Percentiles rank a stretch among this genome's conserved stretches.
Conservation (phyloP, 805 yeast genomes). For the Hanseniaspora meyeri region DNA sequence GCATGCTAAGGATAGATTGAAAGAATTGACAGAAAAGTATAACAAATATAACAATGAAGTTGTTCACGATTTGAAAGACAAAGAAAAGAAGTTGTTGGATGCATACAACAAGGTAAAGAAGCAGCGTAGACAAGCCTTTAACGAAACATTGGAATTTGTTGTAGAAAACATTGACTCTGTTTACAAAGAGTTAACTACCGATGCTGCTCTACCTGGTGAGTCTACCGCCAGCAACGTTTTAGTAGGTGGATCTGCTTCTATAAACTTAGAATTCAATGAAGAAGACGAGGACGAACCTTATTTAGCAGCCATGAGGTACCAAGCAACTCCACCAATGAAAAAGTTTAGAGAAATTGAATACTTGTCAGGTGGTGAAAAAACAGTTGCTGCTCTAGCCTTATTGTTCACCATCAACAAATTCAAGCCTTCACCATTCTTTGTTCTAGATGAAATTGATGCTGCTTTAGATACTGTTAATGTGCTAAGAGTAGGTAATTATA, state of each 20-base stretch:
- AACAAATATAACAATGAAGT: constrained; percentile 55
- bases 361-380: constrained; percentile 91
- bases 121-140: constrained; percentile 50
- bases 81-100: constrained; percentile 42
- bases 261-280: constrained; percentile 47
- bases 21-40: constrained; percentile 51
- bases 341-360: constrained; percentile 85
- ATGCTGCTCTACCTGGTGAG: constrained; percentile 29
- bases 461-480: constrained; percentile 89
- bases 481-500: constrained; percentile 72
- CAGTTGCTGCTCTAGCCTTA: constrained; percentile 89
- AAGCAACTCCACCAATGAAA: constrained; percentile 94
- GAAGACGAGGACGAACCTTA: constrained; percentile 79
- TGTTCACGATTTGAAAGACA: constrained; percentile 40
- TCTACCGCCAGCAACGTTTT: constrained; percentile 31
- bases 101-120: constrained; percentile 49
- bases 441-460: constrained; percentile 95
- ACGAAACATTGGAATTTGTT: constrained; percentile 64
- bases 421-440: constrained; percentile 92
- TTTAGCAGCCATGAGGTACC: constrained; percentile 67
- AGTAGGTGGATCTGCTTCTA: constrained; percentile 85
- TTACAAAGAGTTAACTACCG: constrained; percentile 73
- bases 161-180: constrained; percentile 58
- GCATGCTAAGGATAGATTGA: constrained; percentile 64
- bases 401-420: constrained; percentile 81